Evolutionary conservation across 140 eudicot genomes (phyloP).

Genomic region (Anethum foeniculum): DNA sequence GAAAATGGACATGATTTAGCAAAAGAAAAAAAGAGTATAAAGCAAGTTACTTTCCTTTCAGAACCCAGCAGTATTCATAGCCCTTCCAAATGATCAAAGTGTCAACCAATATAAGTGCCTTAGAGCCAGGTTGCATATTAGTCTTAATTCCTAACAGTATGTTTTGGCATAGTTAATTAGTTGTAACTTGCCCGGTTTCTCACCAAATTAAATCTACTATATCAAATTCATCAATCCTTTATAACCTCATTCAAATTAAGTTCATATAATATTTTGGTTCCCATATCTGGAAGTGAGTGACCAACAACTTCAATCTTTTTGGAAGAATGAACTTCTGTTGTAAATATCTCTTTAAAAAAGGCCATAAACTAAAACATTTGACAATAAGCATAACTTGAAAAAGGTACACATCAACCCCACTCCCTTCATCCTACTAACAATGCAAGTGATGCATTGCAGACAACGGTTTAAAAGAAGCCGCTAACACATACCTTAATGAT

Average conservation of each 20-base stretch:
- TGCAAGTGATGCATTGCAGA: neutral
- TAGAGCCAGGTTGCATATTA: neutral
- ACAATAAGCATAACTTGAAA: neutral
- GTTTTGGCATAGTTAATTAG: neutral
- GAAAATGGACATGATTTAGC: neutral
- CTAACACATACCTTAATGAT: neutral
- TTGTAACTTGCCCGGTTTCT: neutral
- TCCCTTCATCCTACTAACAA: neutral
- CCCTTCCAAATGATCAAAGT: constrained; percentile 1
- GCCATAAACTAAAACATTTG: neutral
- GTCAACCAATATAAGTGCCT: neutral
- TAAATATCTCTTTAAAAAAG: neutral
- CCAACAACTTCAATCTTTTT: neutral
- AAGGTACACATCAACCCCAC: neutral
- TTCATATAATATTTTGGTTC: neutral
- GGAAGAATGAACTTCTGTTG: neutral
- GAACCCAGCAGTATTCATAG: neutral
- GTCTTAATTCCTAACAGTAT: neutral
- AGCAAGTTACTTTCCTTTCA: neutral
- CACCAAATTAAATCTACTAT: neutral
- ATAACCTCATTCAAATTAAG: neutral
- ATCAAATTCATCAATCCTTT: neutral
- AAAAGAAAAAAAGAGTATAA: neutral
- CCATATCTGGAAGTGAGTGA: neutral
- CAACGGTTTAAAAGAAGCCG: neutral